Evolutionary conservation across 148 eudicot species (phyloP), one percentile per base, ranked within the genome.

Genomic region (Arctostaphylos glauca): DNA sequence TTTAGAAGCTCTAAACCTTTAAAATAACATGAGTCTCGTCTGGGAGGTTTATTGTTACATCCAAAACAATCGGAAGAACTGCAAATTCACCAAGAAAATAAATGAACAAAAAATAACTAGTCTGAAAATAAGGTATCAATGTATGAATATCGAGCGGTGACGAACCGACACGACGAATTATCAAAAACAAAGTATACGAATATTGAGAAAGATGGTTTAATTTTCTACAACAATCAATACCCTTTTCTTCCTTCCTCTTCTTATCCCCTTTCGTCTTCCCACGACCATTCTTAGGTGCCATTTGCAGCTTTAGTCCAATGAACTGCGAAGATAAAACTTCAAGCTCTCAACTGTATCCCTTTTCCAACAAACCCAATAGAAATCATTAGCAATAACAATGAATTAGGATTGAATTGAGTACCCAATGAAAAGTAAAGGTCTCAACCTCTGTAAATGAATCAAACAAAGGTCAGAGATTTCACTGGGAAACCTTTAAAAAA

Each of bases 201-300:
- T 50, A 5, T 50, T 59, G 81, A 18, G 2, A 74, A 46, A 74
- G 16, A 47, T 21, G 12, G 38, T 21, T 49, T 43, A 16, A 70
- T 41, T 70, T 14, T 59, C 23, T 18, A 2, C 21, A 1, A 70
- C 4, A 53, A 81, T 55, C 52, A 2, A 52, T 91, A 97, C 99
- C 94, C 87, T 97, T 97, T 66, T 94, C 99, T 86, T 97, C 99
- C 66, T 94, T 97, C 95, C 94, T 97, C 96, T 93, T 97, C 96
- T 92, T 94, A 46, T 94, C 99, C 44, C 95, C 98, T 81, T 93
- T 96, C 41, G 88, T 81, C 90, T 93, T 97, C 77, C 99, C 99
- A 76, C 92, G 95, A 59, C 96, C 93, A 87, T 86, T 91, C 88
- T 97, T 95, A n/a, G 94, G 97, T 80, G 99, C 99, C 99, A 97